Evolutionary conservation across 441 rosid species (phyloP).

Genomic region (Theobroma grandiflorum): DNA sequence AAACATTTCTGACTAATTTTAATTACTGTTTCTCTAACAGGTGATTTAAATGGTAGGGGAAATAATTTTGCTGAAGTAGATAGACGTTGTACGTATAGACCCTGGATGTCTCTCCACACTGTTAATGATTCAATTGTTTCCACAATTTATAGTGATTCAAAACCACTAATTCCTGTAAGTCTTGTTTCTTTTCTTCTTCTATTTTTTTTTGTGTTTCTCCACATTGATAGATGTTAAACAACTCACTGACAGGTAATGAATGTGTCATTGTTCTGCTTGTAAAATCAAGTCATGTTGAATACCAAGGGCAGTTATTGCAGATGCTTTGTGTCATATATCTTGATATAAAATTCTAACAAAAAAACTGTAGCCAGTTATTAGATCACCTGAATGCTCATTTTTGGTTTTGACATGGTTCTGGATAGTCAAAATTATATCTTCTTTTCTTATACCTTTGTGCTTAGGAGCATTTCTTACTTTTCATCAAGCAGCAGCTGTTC

Average conservation of each 20-base stretch:
- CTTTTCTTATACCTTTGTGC: neutral
- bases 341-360: neutral
- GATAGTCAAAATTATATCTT: neutral
- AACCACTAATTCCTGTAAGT: conserved; percentile 50
- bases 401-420: conserved; percentile 7
- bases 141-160: conserved; percentile 25
- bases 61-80: conserved; percentile 38
- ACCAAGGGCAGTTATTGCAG: neutral
- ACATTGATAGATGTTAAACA: neutral
- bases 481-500: neutral
- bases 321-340: neutral
- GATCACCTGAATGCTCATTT: neutral
- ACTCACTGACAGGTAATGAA: neutral
- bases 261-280: neutral
- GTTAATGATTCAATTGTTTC: conserved; percentile 36
- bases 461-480: conserved; percentile 13
- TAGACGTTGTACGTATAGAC: conserved; percentile 49
- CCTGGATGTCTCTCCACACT: conserved; percentile 34
- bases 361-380: neutral
- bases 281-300: neutral
- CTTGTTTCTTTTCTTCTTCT: neutral
- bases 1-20: conserved; percentile 26
- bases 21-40: conserved; percentile 38
- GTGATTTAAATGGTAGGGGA: conserved; percentile 37
- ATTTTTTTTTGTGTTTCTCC: conserved; percentile 3